phyloP scores from a whole-genome alignment of 2,329 filamentous ascomycete genomes.

The Clarireedia hainanense region DNA sequence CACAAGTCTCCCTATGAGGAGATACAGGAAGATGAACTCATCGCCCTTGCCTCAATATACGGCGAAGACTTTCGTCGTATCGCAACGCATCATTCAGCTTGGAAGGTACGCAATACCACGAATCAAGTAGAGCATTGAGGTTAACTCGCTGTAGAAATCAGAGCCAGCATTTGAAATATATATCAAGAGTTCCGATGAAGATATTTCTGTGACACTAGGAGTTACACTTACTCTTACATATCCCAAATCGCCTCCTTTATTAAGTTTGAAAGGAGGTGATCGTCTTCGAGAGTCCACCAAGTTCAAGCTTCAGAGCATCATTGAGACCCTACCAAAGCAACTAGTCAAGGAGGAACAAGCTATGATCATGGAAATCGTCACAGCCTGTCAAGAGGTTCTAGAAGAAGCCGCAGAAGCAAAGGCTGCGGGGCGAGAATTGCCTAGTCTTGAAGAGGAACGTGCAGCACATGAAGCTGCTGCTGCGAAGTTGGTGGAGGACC shows the following conservation, averaged over 20 bases:
- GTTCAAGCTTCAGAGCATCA: constrained; percentile 59
- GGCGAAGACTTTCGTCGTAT: constrained; percentile 78
- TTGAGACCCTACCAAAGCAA: constrained; percentile 49
- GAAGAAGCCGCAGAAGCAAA: constrained; percentile 79
- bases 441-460: constrained; percentile 83
- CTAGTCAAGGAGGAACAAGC: constrained; percentile 46
- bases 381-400: constrained; percentile 56
- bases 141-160: constrained; percentile 49
- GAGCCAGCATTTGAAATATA: constrained; percentile 77
- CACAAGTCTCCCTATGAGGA: constrained; percentile 64
- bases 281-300: constrained; percentile 62
- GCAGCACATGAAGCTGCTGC: constrained; percentile 72
- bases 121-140: not conserved
- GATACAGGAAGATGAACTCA: constrained; percentile 79
- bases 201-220: constrained; percentile 62
- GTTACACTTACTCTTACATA: constrained; percentile 86
- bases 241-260: constrained; percentile 70
- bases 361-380: constrained; percentile 40
- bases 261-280: constrained; percentile 58
- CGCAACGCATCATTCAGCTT: constrained; percentile 62
- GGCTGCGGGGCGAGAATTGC: constrained; percentile 66
- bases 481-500: constrained; percentile 46
- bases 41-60: constrained; percentile 81
- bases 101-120: constrained; percentile 58
- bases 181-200: constrained; percentile 64